Conservation (phyloP, 345 rosid genomes). For the Carallia brachiata region DNA sequence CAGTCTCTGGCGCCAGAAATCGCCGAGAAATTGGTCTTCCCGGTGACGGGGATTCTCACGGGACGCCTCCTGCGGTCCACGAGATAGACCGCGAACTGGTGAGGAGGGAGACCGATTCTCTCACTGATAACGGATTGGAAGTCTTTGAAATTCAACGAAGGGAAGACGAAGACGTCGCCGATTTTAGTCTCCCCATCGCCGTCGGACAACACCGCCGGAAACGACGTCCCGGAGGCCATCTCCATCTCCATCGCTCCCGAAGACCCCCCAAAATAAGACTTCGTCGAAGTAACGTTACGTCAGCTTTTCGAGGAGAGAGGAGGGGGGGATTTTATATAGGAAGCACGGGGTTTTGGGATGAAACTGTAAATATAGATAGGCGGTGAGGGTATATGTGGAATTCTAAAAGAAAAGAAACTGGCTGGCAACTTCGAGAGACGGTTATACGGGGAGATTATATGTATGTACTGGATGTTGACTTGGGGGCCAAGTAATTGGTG, state of each 20-base stretch:
- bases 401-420: too few species aligned
- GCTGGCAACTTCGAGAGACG: too few species aligned
- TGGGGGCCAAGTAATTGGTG: constrained; percentile 31
- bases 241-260: background rate
- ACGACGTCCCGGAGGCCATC: background rate
- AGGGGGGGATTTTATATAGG: constrained; percentile 13
- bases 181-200: constrained; percentile 42
- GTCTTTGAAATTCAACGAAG: constrained; percentile 28
- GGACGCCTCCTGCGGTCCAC: constrained; percentile 14
- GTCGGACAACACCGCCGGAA: constrained; percentile 46
- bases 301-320: background rate
- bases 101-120: constrained; percentile 40
- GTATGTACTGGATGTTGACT: constrained; percentile 8
- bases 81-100: constrained; percentile 41
- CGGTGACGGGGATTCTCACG: constrained; percentile 31
- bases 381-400: constrained; percentile 31
- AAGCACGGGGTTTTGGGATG: constrained; percentile 12
- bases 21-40: constrained; percentile 34
- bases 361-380: constrained; percentile 9
- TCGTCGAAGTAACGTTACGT: background rate
- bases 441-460: too few species aligned
- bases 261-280: too few species aligned
- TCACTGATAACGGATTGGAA: constrained; percentile 32
- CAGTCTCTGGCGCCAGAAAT: constrained; percentile 24
- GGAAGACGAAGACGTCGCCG: constrained; percentile 31